Evolutionary conservation across 305 asterid genomes (phyloP), one percentile per base, ranked within the genome.

Genomic region (Ajuga reptans): DNA sequence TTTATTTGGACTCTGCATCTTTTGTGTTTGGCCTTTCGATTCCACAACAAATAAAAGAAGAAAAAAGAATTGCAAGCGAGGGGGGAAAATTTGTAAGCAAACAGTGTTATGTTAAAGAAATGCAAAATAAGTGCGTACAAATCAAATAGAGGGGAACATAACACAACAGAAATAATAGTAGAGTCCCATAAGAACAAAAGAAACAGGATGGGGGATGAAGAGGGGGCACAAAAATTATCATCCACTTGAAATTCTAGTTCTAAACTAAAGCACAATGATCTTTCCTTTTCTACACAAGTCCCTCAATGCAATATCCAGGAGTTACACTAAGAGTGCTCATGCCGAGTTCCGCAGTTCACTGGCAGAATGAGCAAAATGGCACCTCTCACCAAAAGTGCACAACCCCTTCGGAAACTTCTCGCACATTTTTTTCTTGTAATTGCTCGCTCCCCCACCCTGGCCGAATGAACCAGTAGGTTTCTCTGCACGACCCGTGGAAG

Each of bases 341-440:
- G 65, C 66, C 58, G 75, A 42, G 14, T 72, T 69, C 64, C 80
- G 68, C 21, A 85, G 39, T 63, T 85, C 87, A 68, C 75, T 51
- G 0, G 77, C 77, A 61, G 84, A 80, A 81, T 85, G 90, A 50
- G 87, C 86, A 69, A 83, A 85, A 77, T 72, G 80, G 31, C 90
- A 79, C 73, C 81, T 77, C 6, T 81, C 85, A 9, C 88, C 88
- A 5, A 68, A 81, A 24, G 75, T 81, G 80, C 88, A 81, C 71
- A 59, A 36, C 34, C 88, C 88, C 76, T 68, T 76, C 0, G 77
- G n/a, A 6, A 78, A 83, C 56, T 78, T 81, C 50, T 83, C 88
- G 29, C 85, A 81, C 85, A 81, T 62, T 72, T 69, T 81, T 15
- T 67, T 81, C 85, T 81, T 83, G 7, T 58, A 73, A 60, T 80